phyloP scores from a whole-genome alignment of 225 moss, liverwort and hornwort genomes.

The Straminergon stramineum region DNA sequence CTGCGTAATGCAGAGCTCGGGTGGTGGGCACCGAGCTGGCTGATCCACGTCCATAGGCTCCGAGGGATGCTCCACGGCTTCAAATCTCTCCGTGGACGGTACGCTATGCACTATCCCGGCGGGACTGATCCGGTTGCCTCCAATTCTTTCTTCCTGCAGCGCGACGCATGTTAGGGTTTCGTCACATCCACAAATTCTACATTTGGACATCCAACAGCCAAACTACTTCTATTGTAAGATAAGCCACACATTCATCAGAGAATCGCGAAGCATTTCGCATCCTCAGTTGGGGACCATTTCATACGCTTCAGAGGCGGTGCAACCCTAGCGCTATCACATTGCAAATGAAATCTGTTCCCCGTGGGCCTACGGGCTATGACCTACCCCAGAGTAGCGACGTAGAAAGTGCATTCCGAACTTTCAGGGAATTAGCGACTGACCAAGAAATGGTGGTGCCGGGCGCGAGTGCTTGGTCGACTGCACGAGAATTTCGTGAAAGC shows the following conservation, averaged over 20 bases:
- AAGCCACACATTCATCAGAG: neutral
- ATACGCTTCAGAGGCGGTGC: neutral
- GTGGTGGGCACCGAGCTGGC: slow-evolving; percentile 34
- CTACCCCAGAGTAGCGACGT: neutral
- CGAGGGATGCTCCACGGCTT: slow-evolving; percentile 34
- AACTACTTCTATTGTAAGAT: neutral
- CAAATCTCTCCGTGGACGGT: slow-evolving; percentile 19
- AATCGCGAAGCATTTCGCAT: neutral
- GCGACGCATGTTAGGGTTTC: neutral
- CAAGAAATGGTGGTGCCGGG: slow-evolving; percentile 18
- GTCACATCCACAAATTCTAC: neutral
- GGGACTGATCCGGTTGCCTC: slow-evolving; percentile 29
- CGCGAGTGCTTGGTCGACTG: slow-evolving; percentile 10
- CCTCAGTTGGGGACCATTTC: neutral
- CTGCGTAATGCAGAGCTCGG: slow-evolving; percentile 29
- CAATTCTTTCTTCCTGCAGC: slow-evolving; percentile 30
- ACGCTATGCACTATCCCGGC: slow-evolving; percentile 22
- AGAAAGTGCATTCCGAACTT: neutral
- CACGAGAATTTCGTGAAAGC: slow-evolving; percentile 30
- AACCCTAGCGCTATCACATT: neutral
- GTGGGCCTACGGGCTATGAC: neutral
- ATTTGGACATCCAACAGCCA: neutral
- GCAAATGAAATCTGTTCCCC: neutral
- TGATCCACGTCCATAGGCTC: slow-evolving; percentile 23
- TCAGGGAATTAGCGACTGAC: neutral